These are phyloP conservation scores for Ophiocordyceps australis DNA, from an alignment of 2,329 filamentous ascomycete species.

Conservation along the genomic window DNA sequence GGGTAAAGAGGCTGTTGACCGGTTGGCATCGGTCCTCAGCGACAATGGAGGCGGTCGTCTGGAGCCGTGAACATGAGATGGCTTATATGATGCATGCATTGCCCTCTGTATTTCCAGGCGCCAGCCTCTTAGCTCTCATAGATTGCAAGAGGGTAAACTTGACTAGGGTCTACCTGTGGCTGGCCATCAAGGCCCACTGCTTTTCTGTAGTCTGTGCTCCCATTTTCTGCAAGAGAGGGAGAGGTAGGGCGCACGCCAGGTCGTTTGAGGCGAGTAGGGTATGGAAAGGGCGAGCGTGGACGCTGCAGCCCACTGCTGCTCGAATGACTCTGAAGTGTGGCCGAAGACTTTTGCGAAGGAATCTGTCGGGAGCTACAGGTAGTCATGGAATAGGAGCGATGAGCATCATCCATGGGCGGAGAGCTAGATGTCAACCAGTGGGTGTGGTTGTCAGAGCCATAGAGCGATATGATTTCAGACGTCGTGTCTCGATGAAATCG, in stretches of 20 bases:
- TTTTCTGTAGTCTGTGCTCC: constrained; percentile 27
- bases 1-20: constrained; percentile 20
- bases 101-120: constrained; percentile 22
- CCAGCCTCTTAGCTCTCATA: constrained; percentile 2
- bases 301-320: constrained; percentile 24
- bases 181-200: constrained; percentile 30
- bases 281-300: constrained; percentile 40
- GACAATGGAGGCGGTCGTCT: constrained; percentile 19
- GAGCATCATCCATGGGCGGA: constrained; percentile 23
- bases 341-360: constrained; percentile 27
- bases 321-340: constrained; percentile 26
- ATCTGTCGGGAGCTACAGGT: constrained; percentile 26
- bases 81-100: constrained; percentile 21
- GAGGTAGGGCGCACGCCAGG: constrained; percentile 30
- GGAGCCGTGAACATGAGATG: constrained; percentile 14
- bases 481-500: constrained; percentile 30
- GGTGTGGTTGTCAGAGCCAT: constrained; percentile 29
- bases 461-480: constrained; percentile 38
- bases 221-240: constrained; percentile 27
- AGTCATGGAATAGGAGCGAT: constrained; percentile 36
- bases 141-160: constrained; percentile 1
- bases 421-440: constrained; percentile 23
- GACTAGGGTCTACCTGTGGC: constrained; percentile 19
- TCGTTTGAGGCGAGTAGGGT: constrained; percentile 36
- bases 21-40: constrained; percentile 19